Evolutionary conservation across 768 basidiomycete genomes (phyloP), one percentile per base, ranked within the genome.

Genomic region (Leccinum imitatum): DNA sequence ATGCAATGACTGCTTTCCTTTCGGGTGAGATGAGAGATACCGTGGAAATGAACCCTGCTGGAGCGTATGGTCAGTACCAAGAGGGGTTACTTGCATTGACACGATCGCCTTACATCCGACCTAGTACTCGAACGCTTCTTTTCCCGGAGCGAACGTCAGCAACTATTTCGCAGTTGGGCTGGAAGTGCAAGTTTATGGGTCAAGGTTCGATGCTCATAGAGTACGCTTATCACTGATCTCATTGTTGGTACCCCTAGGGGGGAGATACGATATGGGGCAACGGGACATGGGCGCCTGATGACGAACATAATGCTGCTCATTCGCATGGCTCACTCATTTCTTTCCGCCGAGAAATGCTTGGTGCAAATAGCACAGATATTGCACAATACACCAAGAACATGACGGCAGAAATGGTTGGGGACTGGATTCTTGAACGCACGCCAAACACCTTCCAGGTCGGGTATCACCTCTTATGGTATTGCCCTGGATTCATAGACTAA

Each of bases 21-120:
- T 94, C 92, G 0, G 96, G 96, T 11, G 96, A 98, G 75, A 97
- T 98, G 87, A 89, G 89, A 70, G 93, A 96, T 65, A 95, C 93
- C 0, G 91, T 93, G 5, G 86, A 92, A 69, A 81, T 95, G 76
- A 86, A 89, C 68, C 89, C 89, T 14, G 90, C 87, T 14, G 91
- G 89, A 15, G 84, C 87, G 53, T 90, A 91, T 70, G 87, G 87
- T 87, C 53, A 30, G 78, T 63, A 9, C 19, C 19, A 37, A 21
- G 51, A 48, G 25, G 21, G 41, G 21, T 3, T 19, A 27, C 52
- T 27, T n/a, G 27, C 25, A 25, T 58, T 25, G 53, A 31, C 25
- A 4, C 21, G 41, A 50, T 62, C 17, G 4, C 13, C 31, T 57
- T 17, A 57, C 37, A 17, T 17, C 3, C 14, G 6, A 53, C 4